phyloP scores from a whole-genome alignment of 163 green algal genomes.

The Chloromonas sp. region DNA sequence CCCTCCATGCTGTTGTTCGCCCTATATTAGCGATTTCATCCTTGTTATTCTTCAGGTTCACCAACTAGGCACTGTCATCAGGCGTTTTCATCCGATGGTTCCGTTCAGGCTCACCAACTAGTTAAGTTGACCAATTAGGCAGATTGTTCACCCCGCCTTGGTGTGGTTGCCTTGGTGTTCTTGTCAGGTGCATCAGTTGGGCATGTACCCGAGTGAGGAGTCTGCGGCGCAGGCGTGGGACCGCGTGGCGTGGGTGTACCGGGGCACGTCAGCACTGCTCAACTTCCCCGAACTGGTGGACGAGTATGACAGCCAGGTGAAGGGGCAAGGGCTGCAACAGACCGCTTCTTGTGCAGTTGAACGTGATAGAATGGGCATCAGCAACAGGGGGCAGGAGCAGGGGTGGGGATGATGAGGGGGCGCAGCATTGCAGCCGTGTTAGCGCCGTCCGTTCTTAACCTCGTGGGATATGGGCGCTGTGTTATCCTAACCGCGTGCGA shows the following conservation, averaged over 20 bases:
- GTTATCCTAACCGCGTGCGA: too few relatives aligned
- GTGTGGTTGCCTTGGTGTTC: background rate
- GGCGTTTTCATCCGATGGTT: background rate
- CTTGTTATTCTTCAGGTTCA: background rate
- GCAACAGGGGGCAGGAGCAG: background rate
- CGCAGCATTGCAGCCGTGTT: background rate
- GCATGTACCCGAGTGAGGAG: constrained; percentile 14
- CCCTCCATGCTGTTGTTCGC: too few relatives aligned
- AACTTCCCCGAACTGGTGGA: constrained; percentile 6
- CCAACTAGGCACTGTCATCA: background rate
- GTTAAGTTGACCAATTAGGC: background rate
- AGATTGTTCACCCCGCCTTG: background rate
- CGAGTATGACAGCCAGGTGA: constrained; percentile 6
- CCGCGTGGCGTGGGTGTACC: constrained; percentile 15
- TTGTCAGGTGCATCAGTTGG: constrained; percentile 14
- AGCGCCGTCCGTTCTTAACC: too few relatives aligned
- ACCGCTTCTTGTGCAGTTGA: background rate
- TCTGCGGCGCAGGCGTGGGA: constrained; percentile 10
- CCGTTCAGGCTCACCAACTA: background rate
- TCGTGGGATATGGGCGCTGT: too few relatives aligned
- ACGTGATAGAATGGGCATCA: background rate
- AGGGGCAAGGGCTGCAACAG: background rate
- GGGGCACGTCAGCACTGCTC: background rate
- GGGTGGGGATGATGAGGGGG: background rate
- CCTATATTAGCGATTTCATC: background rate